Conservation (phyloP, 768 basidiomycete species). For the Russula sp. region DNA sequence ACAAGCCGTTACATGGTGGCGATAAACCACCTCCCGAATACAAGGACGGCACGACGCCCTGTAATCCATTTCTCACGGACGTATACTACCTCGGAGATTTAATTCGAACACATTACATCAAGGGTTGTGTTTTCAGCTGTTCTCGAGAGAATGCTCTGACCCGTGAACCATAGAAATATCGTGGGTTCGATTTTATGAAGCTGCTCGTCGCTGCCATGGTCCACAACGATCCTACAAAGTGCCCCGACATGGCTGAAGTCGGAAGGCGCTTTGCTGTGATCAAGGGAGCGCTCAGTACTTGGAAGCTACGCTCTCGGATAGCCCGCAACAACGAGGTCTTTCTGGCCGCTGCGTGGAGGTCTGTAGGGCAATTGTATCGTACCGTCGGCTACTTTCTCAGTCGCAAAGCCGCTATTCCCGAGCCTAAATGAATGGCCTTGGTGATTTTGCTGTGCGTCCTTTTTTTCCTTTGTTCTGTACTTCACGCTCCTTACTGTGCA, state of each 20-base stretch:
- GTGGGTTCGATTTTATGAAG: slow-evolving; percentile 31
- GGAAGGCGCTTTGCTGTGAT: slow-evolving; percentile 29
- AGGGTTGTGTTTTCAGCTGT: slow-evolving; percentile 20
- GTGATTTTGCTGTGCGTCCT: background rate
- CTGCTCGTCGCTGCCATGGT: slow-evolving; percentile 32
- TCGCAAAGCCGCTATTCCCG: slow-evolving; percentile 8
- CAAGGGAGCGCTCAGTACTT: slow-evolving; percentile 16
- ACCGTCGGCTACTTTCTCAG: background rate
- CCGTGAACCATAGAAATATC: background rate
- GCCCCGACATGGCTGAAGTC: slow-evolving; percentile 31
- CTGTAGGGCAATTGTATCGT: background rate
- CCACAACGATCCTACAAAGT: slow-evolving; percentile 29
- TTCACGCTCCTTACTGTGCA: background rate
- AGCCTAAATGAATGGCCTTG: background rate
- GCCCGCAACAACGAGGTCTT: slow-evolving; percentile 3
- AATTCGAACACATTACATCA: slow-evolving; percentile 27
- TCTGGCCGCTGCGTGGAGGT: background rate
- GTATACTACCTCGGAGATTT: slow-evolving; percentile 33
- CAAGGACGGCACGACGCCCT: background rate
- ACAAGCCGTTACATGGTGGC: slow-evolving; percentile 33
- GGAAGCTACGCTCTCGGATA: slow-evolving; percentile 33
- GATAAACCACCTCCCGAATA: slow-evolving; percentile 38
- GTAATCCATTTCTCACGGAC: slow-evolving; percentile 33
- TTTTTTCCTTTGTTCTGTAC: background rate
- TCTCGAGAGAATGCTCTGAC: background rate